Evolutionary conservation across 2,329 filamentous ascomycete species (phyloP), one percentile per base, ranked within the genome.

Genomic region (Verruconis gallopava): DNA sequence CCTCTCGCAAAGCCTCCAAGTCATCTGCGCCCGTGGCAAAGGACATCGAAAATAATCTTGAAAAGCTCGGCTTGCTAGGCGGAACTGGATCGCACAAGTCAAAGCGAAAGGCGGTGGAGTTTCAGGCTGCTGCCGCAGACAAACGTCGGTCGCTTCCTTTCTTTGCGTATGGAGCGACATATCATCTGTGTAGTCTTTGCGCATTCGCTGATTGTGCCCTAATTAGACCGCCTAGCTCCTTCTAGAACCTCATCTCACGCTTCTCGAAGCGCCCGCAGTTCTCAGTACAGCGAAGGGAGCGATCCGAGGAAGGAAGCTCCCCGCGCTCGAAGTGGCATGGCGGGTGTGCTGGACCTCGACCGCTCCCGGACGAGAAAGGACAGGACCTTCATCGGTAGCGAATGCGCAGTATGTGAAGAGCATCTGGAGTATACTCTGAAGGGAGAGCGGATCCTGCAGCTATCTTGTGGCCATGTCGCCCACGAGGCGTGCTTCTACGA

Each of bases 401-500:
- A 93, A 65, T 98, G 91, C 63, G 84, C 88, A 39, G 88, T 95
- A 13, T 98, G 91, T 58, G 91, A 98, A 60, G 91, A 98, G 64
- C 88, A 88, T 3, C 67, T 98, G 47, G 91, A 96, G 62, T 89
- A 96, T 61, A 98, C 86, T 3, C 71, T 98, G 37, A 82, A 84
- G 39, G 91, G 91, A 46, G 91, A 98, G 66, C 79, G 86, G 50
- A 86, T 98, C 47, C 69, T 98, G 42, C 91, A 96, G 59, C 91
- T 98, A 55, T 93, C 88, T 4, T 98, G 91, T 63, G 76, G 80
- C n/a, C 91, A 98, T 62, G 89, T 98, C 46, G 86, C 89, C 9
- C 91, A 98, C 59, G 91, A 96, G 61, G 91, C 89, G 25, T 98
- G 91, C 64, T 96, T 98, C 59, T 96, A 96, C 65, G 91, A 98